These are phyloP conservation scores for Dioscorea cayenensis DNA, from an alignment of 116 monocot genomes.

Conservation along the genomic window DNA sequence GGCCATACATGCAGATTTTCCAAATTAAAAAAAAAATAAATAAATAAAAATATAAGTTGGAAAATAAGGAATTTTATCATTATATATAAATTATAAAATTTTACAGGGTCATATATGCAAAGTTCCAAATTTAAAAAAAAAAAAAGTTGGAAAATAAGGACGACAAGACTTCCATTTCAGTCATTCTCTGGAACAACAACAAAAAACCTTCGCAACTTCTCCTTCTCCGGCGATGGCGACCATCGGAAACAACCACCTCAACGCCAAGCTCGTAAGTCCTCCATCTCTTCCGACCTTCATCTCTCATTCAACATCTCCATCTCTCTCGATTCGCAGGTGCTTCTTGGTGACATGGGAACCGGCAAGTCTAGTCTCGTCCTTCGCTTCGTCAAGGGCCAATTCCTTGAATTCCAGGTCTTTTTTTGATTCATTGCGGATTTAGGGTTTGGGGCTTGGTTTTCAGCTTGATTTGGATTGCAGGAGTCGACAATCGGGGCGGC, in stretches of 20 bases:
- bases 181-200: no score
- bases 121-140: no score
- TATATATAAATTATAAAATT: no score
- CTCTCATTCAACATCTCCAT: not conserved
- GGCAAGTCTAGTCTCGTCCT: conserved; percentile 95
- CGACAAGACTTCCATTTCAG: no score
- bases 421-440: not conserved
- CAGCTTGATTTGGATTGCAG: conserved; percentile 20
- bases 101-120: no score
- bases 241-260: conserved; percentile 40
- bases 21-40: no score
- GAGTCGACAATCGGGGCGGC: conserved; percentile 98
- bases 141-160: no score
- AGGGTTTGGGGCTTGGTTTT: not conserved
- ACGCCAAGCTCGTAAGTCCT: conserved; percentile 56
- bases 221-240: conserved; percentile 14
- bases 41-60: no score
- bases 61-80: no score
- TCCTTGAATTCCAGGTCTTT: conserved; percentile 88
- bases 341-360: conserved; percentile 93
- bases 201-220: no score
- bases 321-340: conserved; percentile 35
- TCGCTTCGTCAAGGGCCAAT: conserved; percentile 96
- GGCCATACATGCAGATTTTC: no score
- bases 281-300: not conserved